Evolutionary conservation across 371 early-diverging fungal genomes (phyloP), one percentile per base, ranked within the genome.

Genomic region (Mortierella sp.): DNA sequence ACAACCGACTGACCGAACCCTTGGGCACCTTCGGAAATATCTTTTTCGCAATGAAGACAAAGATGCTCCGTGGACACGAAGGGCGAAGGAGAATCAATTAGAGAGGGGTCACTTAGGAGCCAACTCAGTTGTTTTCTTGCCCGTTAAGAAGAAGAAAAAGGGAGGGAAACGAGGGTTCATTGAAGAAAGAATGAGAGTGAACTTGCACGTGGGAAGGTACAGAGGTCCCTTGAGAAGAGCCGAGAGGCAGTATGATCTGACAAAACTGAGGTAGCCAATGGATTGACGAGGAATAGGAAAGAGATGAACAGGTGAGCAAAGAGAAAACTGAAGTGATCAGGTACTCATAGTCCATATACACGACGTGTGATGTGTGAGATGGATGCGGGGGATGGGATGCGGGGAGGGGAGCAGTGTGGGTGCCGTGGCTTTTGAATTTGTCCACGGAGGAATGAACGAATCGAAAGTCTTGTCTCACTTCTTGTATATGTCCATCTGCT

Each of bases 361-460:
- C 19, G 14, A 24, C 22, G 47, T 47, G 22, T 47, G 47, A n/a
- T 19, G 22, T 47, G 22, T 19, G 22, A 47, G 61, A n/a, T n/a
- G n/a, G 61, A 58, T 58, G 61, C 61, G 61, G 61, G 61, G n/a
- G n/a, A n/a, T n/a, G n/a, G n/a, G 61, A 58, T 53, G 53, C 53
- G 53, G 53, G 53, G 52, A 16, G 19, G 55, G 14, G 55, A 19
- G 29, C 19, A 48, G n/a, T 37, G 61, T 58, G 61, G 37, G 37
- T 58, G 34, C 37, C 2, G 19, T 34, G 37, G 22, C 8, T 58
- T 52, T 52, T 47, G 14, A 10, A 26, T 58, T 31, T 58, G 61
- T 19, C 61, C 61, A 58, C 61, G 37, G 61, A 58, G 61, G 34
- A 53, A 13, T 26, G 55, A 24, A 53, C 29, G n/a, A n/a, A n/a